A percentile compares a stretch with the other conserved stretches of the same genome.
Evolutionary conservation across 305 asterid species (phyloP).

Genomic region (Fraxinus platypoda): DNA sequence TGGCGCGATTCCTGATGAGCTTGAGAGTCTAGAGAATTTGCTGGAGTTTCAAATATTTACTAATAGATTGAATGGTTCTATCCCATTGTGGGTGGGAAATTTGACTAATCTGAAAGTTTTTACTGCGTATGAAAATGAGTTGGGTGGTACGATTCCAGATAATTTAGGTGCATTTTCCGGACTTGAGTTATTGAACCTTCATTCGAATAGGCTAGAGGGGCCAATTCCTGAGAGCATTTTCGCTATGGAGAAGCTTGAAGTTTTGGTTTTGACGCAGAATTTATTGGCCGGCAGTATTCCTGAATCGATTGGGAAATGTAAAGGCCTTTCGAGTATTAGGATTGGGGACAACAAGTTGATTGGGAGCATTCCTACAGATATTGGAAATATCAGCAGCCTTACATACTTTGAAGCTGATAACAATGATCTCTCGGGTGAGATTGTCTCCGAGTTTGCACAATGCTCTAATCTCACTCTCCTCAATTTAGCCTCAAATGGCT

Average conservation of each 20-base stretch:
- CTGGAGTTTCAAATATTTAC: constrained; percentile 66
- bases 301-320: constrained; percentile 63
- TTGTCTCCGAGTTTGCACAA: constrained; percentile 63
- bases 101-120: constrained; percentile 60
- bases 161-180: constrained; percentile 58
- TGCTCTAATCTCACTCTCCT: constrained; percentile 82
- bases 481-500: constrained; percentile 80
- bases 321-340: constrained; percentile 70
- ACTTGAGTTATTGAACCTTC: constrained; percentile 75
- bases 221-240: constrained; percentile 80
- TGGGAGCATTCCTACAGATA: constrained; percentile 66
- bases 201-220: constrained; percentile 77
- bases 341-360: constrained; percentile 73
- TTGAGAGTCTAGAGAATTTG: constrained; percentile 47
- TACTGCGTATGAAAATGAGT: constrained; percentile 88
- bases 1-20: constrained; percentile 69
- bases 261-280: constrained; percentile 82
- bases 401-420: constrained; percentile 88
- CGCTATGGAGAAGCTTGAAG: constrained; percentile 60
- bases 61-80: constrained; percentile 68
- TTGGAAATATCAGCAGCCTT: constrained; percentile 82
- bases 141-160: constrained; percentile 69
- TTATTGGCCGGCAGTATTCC: constrained; percentile 59
- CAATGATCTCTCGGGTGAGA: constrained; percentile 82
- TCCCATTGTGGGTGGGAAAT: constrained; percentile 76